A percentile compares a stretch with the other conserved stretches of the same genome.
These are phyloP conservation scores for Leptographium flavum DNA, from an alignment of 2,329 filamentous ascomycete species.

Conservation along the genomic window DNA sequence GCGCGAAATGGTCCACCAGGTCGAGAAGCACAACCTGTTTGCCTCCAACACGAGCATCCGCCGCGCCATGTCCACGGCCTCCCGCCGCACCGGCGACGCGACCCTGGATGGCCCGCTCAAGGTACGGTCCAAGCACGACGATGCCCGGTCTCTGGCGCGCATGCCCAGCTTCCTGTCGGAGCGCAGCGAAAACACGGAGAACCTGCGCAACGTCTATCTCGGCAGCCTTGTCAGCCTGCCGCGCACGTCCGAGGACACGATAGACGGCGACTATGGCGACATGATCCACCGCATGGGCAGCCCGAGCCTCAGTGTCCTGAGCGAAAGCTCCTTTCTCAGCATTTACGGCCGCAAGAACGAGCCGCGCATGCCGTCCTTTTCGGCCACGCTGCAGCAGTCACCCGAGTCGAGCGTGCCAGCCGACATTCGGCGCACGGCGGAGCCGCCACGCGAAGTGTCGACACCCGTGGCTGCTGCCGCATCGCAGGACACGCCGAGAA, in stretches of 20 bases:
- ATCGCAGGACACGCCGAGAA: constrained; percentile 12
- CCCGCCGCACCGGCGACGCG: constrained; percentile 1
- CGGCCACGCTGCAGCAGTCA: constrained; percentile 11
- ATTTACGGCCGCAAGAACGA: constrained; percentile 39
- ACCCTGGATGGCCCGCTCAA: constrained; percentile 11
- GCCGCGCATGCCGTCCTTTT: constrained; percentile 12
- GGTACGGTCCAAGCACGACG: constrained; percentile 15
- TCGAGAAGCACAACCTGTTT: constrained; percentile 24
- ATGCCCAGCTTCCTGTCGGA: constrained; percentile 55
- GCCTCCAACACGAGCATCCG: constrained; percentile 16
- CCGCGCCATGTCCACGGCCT: constrained; percentile 10
- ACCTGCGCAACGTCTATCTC: constrained; percentile 45
- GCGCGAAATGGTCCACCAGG: constrained; percentile 34
- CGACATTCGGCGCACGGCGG: not conserved
- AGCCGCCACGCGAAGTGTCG: not conserved
- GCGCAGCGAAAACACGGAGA: constrained; percentile 42
- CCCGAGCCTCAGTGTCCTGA: constrained; percentile 48
- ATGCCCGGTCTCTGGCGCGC: constrained; percentile 28
- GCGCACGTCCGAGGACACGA: constrained; percentile 27
- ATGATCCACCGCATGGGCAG: constrained; percentile 34
- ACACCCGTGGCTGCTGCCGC: not conserved
- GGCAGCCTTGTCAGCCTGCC: constrained; percentile 37
- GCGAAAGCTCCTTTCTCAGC: constrained; percentile 53
- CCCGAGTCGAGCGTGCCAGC: not conserved
- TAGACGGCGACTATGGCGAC: constrained; percentile 15